Conservation (phyloP, 257 asterid genomes). For the Verbena officinalis region DNA sequence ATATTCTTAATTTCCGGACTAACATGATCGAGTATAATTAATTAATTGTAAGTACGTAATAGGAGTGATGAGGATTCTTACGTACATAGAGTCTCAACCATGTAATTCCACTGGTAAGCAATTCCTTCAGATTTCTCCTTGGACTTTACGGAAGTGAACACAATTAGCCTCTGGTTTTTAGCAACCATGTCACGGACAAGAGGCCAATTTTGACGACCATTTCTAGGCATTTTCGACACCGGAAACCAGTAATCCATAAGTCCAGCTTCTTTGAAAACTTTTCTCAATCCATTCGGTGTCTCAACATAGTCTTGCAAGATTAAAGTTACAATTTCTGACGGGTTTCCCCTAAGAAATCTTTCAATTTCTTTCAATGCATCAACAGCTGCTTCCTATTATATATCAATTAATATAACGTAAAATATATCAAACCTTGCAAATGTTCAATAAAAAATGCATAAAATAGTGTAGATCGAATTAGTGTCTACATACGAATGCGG, state of each 20-base stretch:
- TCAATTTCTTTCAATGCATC: slow-evolving; percentile 52
- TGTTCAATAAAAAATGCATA: too few species aligned
- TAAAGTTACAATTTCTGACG: slow-evolving; percentile 68
- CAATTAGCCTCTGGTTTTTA: slow-evolving; percentile 63
- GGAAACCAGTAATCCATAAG: slow-evolving; percentile 75
- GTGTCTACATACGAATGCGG: slow-evolving; percentile 68
- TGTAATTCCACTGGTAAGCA: slow-evolving; percentile 89
- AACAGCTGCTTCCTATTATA: slow-evolving; percentile 61
- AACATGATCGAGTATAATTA: too few species aligned
- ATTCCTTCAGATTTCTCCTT: slow-evolving; percentile 76
- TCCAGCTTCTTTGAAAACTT: slow-evolving; percentile 60
- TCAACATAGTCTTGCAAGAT: slow-evolving; percentile 78
- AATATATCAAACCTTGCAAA: too few species aligned
- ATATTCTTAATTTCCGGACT: too few species aligned
- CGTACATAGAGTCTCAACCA: slow-evolving; percentile 61
- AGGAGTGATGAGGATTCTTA: too few species aligned
- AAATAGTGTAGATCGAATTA: too few species aligned
- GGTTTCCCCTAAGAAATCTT: slow-evolving; percentile 32
- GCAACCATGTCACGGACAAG: slow-evolving; percentile 67
- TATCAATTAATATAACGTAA: too few species aligned
- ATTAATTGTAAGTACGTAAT: too few species aligned
- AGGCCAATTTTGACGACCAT: slow-evolving; percentile 75
- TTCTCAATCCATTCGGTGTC: slow-evolving; percentile 61
- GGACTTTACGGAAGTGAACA: slow-evolving; percentile 56
- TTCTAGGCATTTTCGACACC: slow-evolving; percentile 60